Evolutionary conservation across 75 land plant genomes (phyloP), one percentile per base, ranked within the genome.

Genomic region (Larix kaempferi): DNA sequence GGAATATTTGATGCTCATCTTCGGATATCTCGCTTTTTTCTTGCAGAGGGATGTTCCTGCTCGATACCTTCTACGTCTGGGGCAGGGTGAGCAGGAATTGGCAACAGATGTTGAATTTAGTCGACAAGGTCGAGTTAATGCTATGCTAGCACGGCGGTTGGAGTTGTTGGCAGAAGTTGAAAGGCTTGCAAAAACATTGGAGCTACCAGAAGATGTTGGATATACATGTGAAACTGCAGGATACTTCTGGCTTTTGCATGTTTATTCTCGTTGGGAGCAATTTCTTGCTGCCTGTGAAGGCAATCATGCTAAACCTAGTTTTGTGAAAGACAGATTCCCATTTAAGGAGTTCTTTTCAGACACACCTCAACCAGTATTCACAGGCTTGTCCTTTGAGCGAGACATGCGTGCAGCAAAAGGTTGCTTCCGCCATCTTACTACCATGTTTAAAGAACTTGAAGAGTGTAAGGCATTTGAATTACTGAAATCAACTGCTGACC

Each of bases 141-240:
- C 99, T n/a, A 97, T 97, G 99, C 93, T 97, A 77, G 91, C 94
- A 63, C 85, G 99, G 63, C 86, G 99, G 29, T 55, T 97, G 66
- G 99, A 97, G 83, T 78, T 97, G 56, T 88, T 97, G 60, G 74
- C 83, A 33, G 99, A 97, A 87, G 98, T 97, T 58, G 99, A 95
- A 75, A 82, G 94, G 74, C 92, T 97, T 77, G 99, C 99, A 41
- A 89, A 82, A 78, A 91, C 98, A 37, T 88, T 97, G 71, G 78
- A 91, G 69, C 83, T 97, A 16, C 95, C 99, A 37, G 99, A 88
- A 78, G 99, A 97, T 87, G 98, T 89, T 12, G 99, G 86, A 11
- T 95, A 97, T 77, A 97, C 99, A 78, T 97, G 98, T 84, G 99
- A 97, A 86, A 95, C 98, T 75, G 99, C 99, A 72, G 93, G 96